Evolutionary conservation across 1,139 yeast species (phyloP), one percentile per base, ranked within the genome.

Genomic region (Suhomyces taliae): DNA sequence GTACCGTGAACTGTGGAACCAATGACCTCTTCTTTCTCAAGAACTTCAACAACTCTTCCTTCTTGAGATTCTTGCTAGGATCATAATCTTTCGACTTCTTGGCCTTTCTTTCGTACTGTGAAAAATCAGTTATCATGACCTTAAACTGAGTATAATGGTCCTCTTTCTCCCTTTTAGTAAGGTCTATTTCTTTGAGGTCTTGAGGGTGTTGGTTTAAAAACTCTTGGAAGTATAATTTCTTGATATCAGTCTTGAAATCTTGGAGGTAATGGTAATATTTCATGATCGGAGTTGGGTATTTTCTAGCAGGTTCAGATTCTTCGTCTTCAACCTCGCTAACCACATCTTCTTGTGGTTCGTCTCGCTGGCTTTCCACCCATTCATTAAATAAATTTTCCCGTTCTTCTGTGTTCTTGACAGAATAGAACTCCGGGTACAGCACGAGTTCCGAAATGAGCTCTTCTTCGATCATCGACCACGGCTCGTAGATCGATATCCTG

Each of bases 391-490:
- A 46, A 6, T 44, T 50, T 47, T 67, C 72, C 43, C 68, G 53
- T 35, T 57, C 53, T 1, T 48, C 40, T 4, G 53, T 49, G 19
- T 58, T 56, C 2, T 49, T 48, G 4, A 71, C 52, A 3, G 64
- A 53, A 50, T 62, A 73, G 53, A 57, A 74, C n/a, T 59, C 65
- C 1, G 76, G 70, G 34, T 54, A 47, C 36, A 59, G 58, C 8
- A 61, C 64, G 19, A 74, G 58, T 15, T 66, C 67, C 2, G 56
- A 41, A 9, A 71, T 59, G 14, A 69, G 53, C 27, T 69, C 72
- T 44, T 74, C 78, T 50, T 72, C 73, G 0, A 74, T 65, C 27
- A 75, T 50, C 42, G 61, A 60, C 75, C 78, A 75, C 3, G 76
- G 67, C 38, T 73, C 73, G 53, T 61, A 70, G 26, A 59, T 42